A percentile compares a stretch with the other conserved stretches of the same genome.
Conservation (phyloP, 2,329 filamentous ascomycete species). For the Fusarium nanum region DNA sequence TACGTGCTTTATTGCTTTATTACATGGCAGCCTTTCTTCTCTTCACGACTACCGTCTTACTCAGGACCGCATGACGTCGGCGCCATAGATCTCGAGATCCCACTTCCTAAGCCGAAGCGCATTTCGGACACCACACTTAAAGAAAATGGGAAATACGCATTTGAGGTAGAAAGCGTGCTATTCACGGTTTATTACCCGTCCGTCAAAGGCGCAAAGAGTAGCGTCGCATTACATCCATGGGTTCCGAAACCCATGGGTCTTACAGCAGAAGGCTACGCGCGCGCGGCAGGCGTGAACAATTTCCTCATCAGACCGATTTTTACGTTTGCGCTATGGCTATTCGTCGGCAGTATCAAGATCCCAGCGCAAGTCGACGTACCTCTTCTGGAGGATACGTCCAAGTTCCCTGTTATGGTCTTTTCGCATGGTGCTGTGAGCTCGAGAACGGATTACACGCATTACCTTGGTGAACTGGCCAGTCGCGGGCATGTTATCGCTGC, state of each 20-base stretch:
- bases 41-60: slow-evolving; percentile 58
- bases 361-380: slow-evolving; percentile 61
- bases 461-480: slow-evolving; percentile 62
- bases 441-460: slow-evolving; percentile 64
- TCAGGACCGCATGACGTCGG: slow-evolving; percentile 60
- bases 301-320: slow-evolving; percentile 57
- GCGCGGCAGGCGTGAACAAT: slow-evolving; percentile 58
- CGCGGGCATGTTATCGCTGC: slow-evolving; percentile 62
- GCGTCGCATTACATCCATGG: slow-evolving; percentile 56
- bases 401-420: slow-evolving; percentile 61
- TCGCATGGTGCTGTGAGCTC: slow-evolving; percentile 64
- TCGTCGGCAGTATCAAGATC: slow-evolving; percentile 59
- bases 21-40: slow-evolving; percentile 56
- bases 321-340: slow-evolving; percentile 54
- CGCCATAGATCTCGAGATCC: slow-evolving; percentile 60
- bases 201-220: slow-evolving; percentile 36
- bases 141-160: slow-evolving; percentile 53
- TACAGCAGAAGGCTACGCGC: slow-evolving; percentile 60
- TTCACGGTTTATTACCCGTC: slow-evolving; percentile 64
- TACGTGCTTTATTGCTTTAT: slow-evolving; percentile 57
- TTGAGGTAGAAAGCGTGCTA: slow-evolving; percentile 60
- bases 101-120: slow-evolving; percentile 50
- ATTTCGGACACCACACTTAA: slow-evolving; percentile 52
- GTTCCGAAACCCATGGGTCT: slow-evolving; percentile 57
- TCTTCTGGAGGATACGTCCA: slow-evolving; percentile 46